Evolutionary conservation across 441 rosid species (phyloP).

Genomic region (Capsella rubella): DNA sequence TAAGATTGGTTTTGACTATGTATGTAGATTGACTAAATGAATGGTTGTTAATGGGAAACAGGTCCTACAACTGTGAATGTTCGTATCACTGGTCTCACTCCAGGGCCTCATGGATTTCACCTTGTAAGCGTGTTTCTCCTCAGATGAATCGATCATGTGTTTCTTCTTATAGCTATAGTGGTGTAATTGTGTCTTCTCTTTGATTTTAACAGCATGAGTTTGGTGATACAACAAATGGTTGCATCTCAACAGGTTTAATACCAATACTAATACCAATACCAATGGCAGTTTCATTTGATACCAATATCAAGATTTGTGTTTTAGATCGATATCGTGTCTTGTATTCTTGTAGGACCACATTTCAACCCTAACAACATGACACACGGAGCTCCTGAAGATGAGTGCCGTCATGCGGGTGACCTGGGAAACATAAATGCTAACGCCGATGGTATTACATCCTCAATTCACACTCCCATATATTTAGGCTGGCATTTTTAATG

Average conservation of each 20-base stretch:
- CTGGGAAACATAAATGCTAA: constrained; percentile 98
- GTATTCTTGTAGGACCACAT: constrained; percentile 64
- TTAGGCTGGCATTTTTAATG: background rate
- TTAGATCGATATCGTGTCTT: background rate
- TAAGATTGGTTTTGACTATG: background rate
- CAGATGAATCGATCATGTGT: constrained; percentile 19
- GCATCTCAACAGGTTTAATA: constrained; percentile 82
- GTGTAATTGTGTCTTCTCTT: constrained; percentile 8
- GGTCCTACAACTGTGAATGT: constrained; percentile 89
- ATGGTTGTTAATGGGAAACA: constrained; percentile 44
- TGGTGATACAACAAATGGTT: constrained; percentile 97
- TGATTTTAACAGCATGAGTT: constrained; percentile 71
- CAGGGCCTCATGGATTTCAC: constrained; percentile 93
- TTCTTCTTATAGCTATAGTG: constrained; percentile 5
- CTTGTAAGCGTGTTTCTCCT: constrained; percentile 53
- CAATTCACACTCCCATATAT: background rate
- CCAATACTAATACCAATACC: background rate
- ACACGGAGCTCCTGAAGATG: constrained; percentile 95
- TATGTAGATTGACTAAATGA: background rate
- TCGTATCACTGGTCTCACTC: constrained; percentile 83
- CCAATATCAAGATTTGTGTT: background rate
- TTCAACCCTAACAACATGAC: constrained; percentile 84
- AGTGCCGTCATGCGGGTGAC: constrained; percentile 99
- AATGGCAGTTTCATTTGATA: background rate
- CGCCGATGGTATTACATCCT: constrained; percentile 66